Evolutionary conservation across 768 basidiomycete species (phyloP).

Genomic region (Hydnum rufescens): DNA sequence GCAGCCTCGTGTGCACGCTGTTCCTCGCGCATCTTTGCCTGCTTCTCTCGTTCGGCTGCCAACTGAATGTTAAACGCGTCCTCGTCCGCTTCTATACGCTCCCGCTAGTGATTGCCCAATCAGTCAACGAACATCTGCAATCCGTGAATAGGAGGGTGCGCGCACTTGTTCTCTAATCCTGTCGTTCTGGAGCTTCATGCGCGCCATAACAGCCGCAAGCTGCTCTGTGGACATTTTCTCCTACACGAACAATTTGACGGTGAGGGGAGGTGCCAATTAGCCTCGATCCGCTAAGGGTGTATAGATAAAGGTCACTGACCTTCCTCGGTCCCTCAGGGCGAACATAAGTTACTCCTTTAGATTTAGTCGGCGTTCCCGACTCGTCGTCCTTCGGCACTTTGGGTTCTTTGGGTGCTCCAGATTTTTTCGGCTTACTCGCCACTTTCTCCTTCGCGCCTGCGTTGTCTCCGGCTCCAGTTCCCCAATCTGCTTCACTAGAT

Average conservation of each 20-base stretch:
- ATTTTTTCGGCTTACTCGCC: constrained; percentile 11
- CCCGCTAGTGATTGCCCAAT: constrained; percentile 5
- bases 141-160: neutral
- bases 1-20: constrained; percentile 50
- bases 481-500: too few relatives aligned
- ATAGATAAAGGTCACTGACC: neutral
- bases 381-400: constrained; percentile 43
- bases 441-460: constrained; percentile 5
- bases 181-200: constrained; percentile 53
- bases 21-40: constrained; percentile 37
- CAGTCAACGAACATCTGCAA: constrained; percentile 1
- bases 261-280: constrained; percentile 4
- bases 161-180: constrained; percentile 50
- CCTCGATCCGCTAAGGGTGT: neutral
- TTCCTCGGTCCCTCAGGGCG: neutral
- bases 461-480: too few relatives aligned
- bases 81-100: constrained; percentile 72
- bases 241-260: constrained; percentile 18
- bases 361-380: constrained; percentile 18
- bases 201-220: constrained; percentile 45
- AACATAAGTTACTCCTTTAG: constrained; percentile 21
- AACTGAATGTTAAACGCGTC: constrained; percentile 56
- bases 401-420: constrained; percentile 5
- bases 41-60: constrained; percentile 30
- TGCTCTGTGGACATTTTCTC: constrained; percentile 51